phyloP scores from a whole-genome alignment of 768 basidiomycete species.

The Amanita fuliginea region DNA sequence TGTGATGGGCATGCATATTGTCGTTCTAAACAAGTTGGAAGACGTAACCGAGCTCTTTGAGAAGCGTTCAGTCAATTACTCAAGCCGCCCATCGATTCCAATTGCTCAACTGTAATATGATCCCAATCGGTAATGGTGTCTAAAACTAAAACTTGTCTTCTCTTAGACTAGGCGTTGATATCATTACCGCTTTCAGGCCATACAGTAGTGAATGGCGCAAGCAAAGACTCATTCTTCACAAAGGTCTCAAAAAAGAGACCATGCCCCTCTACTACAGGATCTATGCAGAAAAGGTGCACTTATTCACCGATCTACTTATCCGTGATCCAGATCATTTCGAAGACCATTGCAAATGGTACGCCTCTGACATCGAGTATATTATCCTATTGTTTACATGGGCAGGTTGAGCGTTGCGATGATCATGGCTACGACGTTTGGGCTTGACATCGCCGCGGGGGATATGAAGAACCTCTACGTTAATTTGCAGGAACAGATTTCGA shows the following conservation, averaged over 20 bases:
- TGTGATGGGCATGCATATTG: background rate
- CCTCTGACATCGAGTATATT: too few relatives aligned
- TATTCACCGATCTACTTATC: background rate
- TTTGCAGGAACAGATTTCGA: background rate
- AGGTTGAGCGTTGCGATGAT: background rate
- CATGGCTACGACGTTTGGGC: background rate
- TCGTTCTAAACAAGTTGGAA: background rate
- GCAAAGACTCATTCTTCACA: background rate
- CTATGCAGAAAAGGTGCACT: background rate
- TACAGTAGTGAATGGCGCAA: slow-evolving; percentile 1
- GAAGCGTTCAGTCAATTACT: background rate
- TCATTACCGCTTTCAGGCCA: background rate
- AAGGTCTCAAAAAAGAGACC: background rate
- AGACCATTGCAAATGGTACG: background rate
- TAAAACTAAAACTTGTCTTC: background rate
- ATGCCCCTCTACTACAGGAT: background rate
- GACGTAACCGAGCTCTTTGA: background rate
- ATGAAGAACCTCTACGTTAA: background rate
- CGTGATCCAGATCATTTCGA: background rate
- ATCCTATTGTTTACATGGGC: too few relatives aligned
- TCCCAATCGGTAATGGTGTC: too few relatives aligned
- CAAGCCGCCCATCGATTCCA: background rate
- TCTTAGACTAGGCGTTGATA: background rate
- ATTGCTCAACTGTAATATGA: too few relatives aligned
- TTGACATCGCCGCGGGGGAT: background rate